Conservation (phyloP, 1,139 yeast species). For the Taphrina confusa region DNA sequence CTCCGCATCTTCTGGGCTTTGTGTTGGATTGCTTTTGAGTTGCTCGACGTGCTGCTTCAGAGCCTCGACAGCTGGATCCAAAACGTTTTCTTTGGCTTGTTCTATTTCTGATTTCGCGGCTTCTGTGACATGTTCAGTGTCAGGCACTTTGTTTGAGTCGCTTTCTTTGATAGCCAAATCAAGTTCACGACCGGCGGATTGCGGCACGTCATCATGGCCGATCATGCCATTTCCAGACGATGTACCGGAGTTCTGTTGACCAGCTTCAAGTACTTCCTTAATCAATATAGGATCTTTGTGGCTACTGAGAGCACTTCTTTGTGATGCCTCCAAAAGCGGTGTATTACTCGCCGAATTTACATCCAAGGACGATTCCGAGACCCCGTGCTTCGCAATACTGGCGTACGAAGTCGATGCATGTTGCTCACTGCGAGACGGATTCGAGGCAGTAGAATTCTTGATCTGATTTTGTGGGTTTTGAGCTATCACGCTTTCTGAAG, state of each 20-base stretch:
- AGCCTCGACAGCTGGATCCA: conserved; percentile 1
- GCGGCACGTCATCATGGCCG: not conserved
- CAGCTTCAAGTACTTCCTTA: conserved; percentile 1
- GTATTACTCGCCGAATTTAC: not conserved
- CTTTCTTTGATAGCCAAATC: not conserved
- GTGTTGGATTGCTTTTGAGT: not conserved
- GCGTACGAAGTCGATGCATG: conserved; percentile 18
- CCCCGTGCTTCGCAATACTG: conserved; percentile 8
- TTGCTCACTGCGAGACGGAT: not conserved
- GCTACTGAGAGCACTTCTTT: not conserved
- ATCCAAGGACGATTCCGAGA: not conserved
- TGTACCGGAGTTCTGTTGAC: not conserved
- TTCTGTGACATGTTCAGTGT: not conserved
- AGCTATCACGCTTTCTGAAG: not conserved
- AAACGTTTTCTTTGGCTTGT: not conserved
- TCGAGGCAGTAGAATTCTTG: not conserved
- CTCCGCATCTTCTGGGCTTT: not conserved
- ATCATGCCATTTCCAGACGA: not conserved
- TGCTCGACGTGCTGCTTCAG: not conserved
- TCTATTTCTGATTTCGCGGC: conserved; percentile 2
- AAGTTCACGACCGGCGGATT: not conserved
- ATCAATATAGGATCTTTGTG: conserved; percentile 9
- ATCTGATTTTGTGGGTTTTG: not conserved
- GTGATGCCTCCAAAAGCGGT: not conserved
- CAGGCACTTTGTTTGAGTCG: not conserved